A percentile compares a stretch with the other conserved stretches of the same genome.
Conservation (phyloP, 2,329 filamentous ascomycete genomes). For the Fusarium torreyae region DNA sequence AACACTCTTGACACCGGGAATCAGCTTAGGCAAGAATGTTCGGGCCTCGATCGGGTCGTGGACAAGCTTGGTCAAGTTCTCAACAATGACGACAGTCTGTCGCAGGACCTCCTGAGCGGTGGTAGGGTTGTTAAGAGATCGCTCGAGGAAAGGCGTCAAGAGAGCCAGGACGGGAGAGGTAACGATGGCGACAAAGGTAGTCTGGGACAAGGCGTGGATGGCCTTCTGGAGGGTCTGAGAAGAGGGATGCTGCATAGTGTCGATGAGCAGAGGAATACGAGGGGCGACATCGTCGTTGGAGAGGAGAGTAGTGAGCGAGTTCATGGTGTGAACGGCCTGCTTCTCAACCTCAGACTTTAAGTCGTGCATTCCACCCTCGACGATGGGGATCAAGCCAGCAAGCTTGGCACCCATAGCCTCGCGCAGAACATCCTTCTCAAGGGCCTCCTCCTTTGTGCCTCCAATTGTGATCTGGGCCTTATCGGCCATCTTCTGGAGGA, state of each 20-base stretch:
- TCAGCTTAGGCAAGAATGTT: constrained; percentile 93
- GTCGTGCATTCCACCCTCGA: constrained; percentile 96
- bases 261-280: constrained; percentile 90
- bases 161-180: constrained; percentile 96
- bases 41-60: constrained; percentile 95
- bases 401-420: constrained; percentile 92
- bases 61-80: constrained; percentile 98
- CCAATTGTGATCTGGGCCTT: constrained; percentile 91
- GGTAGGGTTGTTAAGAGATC: constrained; percentile 90
- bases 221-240: constrained; percentile 92
- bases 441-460: constrained; percentile 83
- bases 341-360: constrained; percentile 91
- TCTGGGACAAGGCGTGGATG: constrained; percentile 96
- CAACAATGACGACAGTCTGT: constrained; percentile 95
- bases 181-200: constrained; percentile 97
- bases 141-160: constrained; percentile 93
- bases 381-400: constrained; percentile 88
- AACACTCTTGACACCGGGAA: constrained; percentile 92
- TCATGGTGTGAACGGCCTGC: constrained; percentile 94
- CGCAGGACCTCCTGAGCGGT: constrained; percentile 95
- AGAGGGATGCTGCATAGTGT: constrained; percentile 95
- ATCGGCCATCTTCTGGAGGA: constrained; percentile 94
- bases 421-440: constrained; percentile 89
- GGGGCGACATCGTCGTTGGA: constrained; percentile 98
- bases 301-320: constrained; percentile 86